Conservation (phyloP, 1,139 yeast genomes). For the Lodderomyces jiufengensis region DNA sequence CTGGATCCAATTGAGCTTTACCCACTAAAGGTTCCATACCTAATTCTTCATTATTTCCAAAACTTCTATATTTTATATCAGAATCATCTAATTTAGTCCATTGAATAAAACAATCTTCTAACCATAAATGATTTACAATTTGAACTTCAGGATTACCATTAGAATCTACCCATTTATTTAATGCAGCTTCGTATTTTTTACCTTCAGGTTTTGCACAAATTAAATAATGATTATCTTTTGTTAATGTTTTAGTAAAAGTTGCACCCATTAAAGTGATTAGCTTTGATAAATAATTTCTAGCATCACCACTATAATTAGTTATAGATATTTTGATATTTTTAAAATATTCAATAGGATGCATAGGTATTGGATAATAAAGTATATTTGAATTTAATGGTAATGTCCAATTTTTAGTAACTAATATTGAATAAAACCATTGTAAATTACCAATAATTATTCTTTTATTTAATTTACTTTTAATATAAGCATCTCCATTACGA, state of each 20-base stretch:
- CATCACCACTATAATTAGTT: conserved; percentile 83
- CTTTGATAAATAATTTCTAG: conserved; percentile 65
- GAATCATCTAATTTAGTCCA: conserved; percentile 53
- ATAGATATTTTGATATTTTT: conserved; percentile 54
- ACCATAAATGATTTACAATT: conserved; percentile 79
- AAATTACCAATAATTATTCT: conserved; percentile 57
- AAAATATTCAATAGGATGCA: conserved; percentile 49
- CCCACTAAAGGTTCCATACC: conserved; percentile 49
- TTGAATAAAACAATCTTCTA: conserved; percentile 71
- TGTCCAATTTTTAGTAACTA: conserved; percentile 53
- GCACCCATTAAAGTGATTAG: conserved; percentile 77
- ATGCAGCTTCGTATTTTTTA: conserved; percentile 70
- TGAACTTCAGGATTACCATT: conserved; percentile 36
- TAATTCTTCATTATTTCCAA: conserved; percentile 34
- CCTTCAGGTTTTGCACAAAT: conserved; percentile 70
- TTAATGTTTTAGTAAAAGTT: conserved; percentile 64
- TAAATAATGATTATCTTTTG: conserved; percentile 65
- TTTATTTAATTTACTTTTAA: conserved; percentile 22
- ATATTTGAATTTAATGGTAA: conserved; percentile 54
- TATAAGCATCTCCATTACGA: conserved; percentile 52
- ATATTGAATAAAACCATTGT: conserved; percentile 70
- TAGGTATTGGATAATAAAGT: conserved; percentile 71
- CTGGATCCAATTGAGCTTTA: conserved; percentile 41
- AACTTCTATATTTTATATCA: conserved; percentile 41
- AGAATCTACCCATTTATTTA: conserved; percentile 47